Evolutionary conservation across 768 basidiomycete genomes (phyloP).

Genomic region (Mycena capillaripes): DNA sequence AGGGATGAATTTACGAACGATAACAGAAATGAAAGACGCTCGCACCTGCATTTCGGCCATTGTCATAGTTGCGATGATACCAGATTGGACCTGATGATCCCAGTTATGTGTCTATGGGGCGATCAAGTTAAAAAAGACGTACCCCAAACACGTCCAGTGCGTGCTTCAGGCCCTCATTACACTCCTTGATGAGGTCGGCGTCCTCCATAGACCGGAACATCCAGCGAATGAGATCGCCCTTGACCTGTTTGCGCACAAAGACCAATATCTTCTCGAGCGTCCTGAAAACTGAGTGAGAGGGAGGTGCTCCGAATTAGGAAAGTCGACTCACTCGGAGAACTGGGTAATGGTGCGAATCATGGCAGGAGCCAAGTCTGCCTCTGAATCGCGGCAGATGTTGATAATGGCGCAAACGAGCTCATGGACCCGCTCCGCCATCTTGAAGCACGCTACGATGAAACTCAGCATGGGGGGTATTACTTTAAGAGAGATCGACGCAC

Average conservation of each 20-base stretch:
- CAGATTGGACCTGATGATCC: conserved; percentile 9
- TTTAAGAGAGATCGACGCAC: conserved; percentile 2
- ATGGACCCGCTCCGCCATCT: conserved; percentile 17
- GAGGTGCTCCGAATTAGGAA: neutral
- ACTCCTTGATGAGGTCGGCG: conserved; percentile 22
- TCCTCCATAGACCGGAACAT: conserved; percentile 27
- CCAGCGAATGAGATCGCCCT: conserved; percentile 16
- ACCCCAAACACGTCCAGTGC: conserved; percentile 30
- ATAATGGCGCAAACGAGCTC: conserved; percentile 29
- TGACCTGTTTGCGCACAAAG: conserved; percentile 23
- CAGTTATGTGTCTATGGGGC: neutral
- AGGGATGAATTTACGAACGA: neutral
- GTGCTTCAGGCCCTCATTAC: conserved; percentile 28
- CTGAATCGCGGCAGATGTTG: conserved; percentile 24
- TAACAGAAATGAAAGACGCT: neutral
- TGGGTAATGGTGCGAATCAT: conserved; percentile 24
- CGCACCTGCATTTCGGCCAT: conserved; percentile 32
- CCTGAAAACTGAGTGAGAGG: neutral
- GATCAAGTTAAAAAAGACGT: neutral
- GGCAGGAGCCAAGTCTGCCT: conserved; percentile 19
- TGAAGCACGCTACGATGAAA: neutral
- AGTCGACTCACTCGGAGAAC: conserved; percentile 20
- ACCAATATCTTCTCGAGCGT: conserved; percentile 24
- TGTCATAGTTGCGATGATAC: conserved; percentile 23
- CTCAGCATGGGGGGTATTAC: too few species aligned